Evolutionary conservation across 139 green algal genomes (phyloP), one percentile per base, ranked within the genome.

Genomic region (Tetradesmus lagerheimii): DNA sequence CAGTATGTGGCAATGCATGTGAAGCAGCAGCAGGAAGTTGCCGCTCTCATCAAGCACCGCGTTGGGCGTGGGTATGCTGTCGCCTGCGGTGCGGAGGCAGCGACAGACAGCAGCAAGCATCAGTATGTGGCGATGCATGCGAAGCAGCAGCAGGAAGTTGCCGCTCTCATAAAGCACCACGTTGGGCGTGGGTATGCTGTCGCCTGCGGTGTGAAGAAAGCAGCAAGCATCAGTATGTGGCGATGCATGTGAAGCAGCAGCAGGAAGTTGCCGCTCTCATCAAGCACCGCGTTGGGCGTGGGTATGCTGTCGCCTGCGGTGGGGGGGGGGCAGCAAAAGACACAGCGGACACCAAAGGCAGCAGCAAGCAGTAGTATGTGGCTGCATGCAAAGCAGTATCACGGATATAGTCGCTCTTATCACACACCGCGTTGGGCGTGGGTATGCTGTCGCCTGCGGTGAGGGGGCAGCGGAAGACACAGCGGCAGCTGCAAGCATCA

Each of bases 21-120:
- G n/a, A n/a, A n/a, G 66, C 91, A 99, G 99, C 35, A 99, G 89
- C 50, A 99, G 64, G 88, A 99, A 98, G 91, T 99, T 97, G 86
- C 97, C 95, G 67, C 88, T 97, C 80, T 99, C 96, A 91, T 99
- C 98, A 92, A 99, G 99, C 9, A 98, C 84, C 6, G 93, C 96
- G 85, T 98, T 99, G 16, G 96, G 94, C 4, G 71, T 29, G 5
- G 95, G 94, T 1, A 88, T 57, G 34, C 37, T n/a, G 66, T 87
- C 79, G 43, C 80, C 71, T 80, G 83, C 8, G 31, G 43, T 4
- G 43, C 4, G n/a, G 64, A 14, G n/a, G n/a, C n/a, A n/a, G n/a
- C n/a, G n/a, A n/a, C n/a, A n/a, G 23, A 27, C 25, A 77, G 27
- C 66, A 77, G 25, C 66, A 34, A 74, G 23, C n/a, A n/a, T n/a